Evolutionary conservation across 257 asterid genomes (phyloP).

Genomic region (Cynanchum wilfordii): DNA sequence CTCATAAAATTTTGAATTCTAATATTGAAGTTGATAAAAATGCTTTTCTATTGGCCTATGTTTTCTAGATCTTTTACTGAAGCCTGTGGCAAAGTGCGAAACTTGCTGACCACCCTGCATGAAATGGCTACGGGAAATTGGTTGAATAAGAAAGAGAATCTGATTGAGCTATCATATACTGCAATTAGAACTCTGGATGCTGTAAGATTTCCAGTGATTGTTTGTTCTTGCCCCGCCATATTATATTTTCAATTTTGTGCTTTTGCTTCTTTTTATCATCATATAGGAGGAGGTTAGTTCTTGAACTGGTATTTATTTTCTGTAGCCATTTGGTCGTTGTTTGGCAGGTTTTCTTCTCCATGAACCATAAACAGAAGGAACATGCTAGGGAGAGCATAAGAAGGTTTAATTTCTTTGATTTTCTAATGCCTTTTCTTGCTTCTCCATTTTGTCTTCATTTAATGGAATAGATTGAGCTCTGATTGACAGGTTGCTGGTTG

Average conservation of each 20-base stretch:
- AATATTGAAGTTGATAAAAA: background rate
- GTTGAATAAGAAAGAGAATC: conserved; percentile 47
- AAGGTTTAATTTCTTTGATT: conserved; percentile 40
- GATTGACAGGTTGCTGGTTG: conserved; percentile 53
- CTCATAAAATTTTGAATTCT: background rate
- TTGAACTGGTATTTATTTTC: background rate
- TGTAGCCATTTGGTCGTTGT: conserved; percentile 23
- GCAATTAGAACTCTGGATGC: conserved; percentile 44
- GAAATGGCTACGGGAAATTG: conserved; percentile 41
- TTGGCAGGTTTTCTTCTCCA: conserved; percentile 65
- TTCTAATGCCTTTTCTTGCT: background rate
- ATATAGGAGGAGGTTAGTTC: background rate
- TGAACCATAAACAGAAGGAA: conserved; percentile 47
- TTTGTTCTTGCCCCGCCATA: background rate
- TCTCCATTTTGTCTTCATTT: background rate
- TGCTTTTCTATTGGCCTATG: background rate
- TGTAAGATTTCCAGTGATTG: conserved; percentile 37
- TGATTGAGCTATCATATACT: conserved; percentile 44
- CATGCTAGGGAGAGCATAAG: conserved; percentile 38
- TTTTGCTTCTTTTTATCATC: background rate
- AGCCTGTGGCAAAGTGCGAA: conserved; percentile 47
- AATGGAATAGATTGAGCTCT: background rate
- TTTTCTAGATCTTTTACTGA: conserved; percentile 56
- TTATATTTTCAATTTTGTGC: background rate
- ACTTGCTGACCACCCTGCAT: conserved; percentile 38